A percentile compares a stretch with the other conserved stretches of the same genome.
Conservation (phyloP, 768 basidiomycete genomes). For the Russula vinacea region DNA sequence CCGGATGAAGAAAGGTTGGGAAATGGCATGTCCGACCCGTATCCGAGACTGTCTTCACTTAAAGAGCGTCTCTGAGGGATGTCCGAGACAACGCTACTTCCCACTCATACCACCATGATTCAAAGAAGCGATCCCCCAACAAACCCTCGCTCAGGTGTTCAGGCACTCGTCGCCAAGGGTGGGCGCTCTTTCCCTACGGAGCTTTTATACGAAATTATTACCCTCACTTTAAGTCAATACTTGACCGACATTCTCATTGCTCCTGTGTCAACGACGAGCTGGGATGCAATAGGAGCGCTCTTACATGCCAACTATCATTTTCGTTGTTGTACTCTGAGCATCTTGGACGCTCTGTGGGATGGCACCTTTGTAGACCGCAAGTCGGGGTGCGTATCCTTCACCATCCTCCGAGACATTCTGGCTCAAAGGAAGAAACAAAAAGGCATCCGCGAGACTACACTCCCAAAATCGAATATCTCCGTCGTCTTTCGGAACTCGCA, state of each 20-base stretch:
- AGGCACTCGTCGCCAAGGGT: not conserved
- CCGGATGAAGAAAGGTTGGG: no score
- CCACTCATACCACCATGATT: not conserved
- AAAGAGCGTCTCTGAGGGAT: not conserved
- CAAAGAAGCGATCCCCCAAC: not conserved
- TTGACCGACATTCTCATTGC: slow-evolving; percentile 1
- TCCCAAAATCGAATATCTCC: not conserved
- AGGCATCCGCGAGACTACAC: not conserved
- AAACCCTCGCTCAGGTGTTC: not conserved
- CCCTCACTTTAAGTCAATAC: not conserved
- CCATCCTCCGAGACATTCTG: not conserved
- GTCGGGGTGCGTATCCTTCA: not conserved
- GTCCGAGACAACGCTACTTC: not conserved
- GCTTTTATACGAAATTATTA: not conserved
- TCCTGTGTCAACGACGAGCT: not conserved
- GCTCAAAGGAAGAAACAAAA: not conserved
- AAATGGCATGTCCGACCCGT: not conserved
- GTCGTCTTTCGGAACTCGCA: not conserved
- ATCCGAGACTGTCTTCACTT: not conserved
- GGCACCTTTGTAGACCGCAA: not conserved
- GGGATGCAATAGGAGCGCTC: slow-evolving; percentile 2
- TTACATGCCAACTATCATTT: not conserved
- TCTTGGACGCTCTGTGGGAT: not conserved
- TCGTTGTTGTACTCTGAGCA: not conserved
- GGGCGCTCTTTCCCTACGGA: not conserved